These are phyloP conservation scores for Xylaria venustula DNA, from an alignment of 495 filamentous ascomycete species.

Conservation along the genomic window DNA sequence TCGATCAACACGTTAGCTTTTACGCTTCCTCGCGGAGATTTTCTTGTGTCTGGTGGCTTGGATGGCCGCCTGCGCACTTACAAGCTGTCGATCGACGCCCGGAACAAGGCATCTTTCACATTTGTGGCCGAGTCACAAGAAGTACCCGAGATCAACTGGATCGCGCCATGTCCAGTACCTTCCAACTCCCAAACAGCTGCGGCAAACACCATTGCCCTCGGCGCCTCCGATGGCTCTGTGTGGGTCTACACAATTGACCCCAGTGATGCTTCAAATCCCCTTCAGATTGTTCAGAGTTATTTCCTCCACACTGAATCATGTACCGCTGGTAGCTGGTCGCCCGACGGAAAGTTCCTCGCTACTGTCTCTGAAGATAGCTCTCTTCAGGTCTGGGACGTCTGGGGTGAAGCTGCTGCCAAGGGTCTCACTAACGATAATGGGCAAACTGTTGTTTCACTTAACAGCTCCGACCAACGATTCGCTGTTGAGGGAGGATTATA, in stretches of 20 bases:
- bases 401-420: conserved; percentile 74
- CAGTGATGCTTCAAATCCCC: conserved; percentile 49
- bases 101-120: conserved; percentile 47
- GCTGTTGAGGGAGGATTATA: conserved; percentile 87
- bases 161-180: conserved; percentile 64
- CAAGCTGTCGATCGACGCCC: conserved; percentile 26
- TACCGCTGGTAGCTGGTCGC: conserved; percentile 88
- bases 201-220: conserved; percentile 83
- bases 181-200: conserved; percentile 45
- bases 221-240: conserved; percentile 87
- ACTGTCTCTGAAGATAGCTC: conserved; percentile 87
- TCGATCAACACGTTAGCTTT: conserved; percentile 84
- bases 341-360: conserved; percentile 83
- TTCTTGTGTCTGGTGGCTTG: conserved; percentile 79
- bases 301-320: conserved; percentile 85
- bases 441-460: conserved; percentile 79
- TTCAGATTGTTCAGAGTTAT: conserved; percentile 84
- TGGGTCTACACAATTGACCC: conserved; percentile 90
- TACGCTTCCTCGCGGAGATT: conserved; percentile 78
- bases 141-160: conserved; percentile 93
- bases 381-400: conserved; percentile 91
- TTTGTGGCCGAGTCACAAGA: conserved; percentile 75
- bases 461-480: conserved; percentile 81
- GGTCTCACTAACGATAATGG: conserved; percentile 67
- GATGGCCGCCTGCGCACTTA: conserved; percentile 71